These are phyloP conservation scores for Aspergillus aculeatinus DNA, from an alignment of 2,329 filamentous ascomycete species.

Conservation along the genomic window DNA sequence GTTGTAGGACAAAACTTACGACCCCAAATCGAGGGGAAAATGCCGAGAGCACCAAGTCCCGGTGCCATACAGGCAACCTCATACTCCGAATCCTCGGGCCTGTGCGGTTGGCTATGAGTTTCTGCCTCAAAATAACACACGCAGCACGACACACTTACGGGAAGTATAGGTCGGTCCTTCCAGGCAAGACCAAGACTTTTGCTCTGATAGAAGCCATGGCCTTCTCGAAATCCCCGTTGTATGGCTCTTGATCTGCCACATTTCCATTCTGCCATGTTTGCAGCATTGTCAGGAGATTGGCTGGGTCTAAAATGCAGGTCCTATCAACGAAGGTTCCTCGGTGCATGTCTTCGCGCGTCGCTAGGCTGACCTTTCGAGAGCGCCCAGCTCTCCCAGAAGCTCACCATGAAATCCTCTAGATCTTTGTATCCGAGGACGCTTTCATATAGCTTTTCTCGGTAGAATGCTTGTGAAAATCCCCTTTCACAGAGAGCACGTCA, in stretches of 20 bases:
- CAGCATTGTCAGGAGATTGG: constrained; percentile 73
- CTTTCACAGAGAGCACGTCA: constrained; percentile 29
- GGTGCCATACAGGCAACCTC: constrained; percentile 65
- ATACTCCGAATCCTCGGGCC: constrained; percentile 72
- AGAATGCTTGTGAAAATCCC: constrained; percentile 79
- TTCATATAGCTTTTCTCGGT: constrained; percentile 69
- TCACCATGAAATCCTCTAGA: constrained; percentile 71
- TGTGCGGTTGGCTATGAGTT: constrained; percentile 29
- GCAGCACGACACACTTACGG: constrained; percentile 50
- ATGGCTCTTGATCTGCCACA: constrained; percentile 66
- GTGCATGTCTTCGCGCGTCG: not conserved
- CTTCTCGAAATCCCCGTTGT: constrained; percentile 64
- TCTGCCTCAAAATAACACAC: not conserved
- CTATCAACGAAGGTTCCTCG: not conserved
- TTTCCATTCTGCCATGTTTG: constrained; percentile 77
- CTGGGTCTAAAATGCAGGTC: constrained; percentile 54
- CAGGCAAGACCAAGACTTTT: constrained; percentile 68
- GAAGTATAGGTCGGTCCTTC: constrained; percentile 77
- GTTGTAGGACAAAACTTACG: constrained; percentile 45
- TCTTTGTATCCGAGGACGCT: constrained; percentile 63
- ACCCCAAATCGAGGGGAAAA: constrained; percentile 65
- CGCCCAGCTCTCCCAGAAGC: constrained; percentile 76
- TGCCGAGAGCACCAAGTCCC: constrained; percentile 55
- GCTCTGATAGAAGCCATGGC: constrained; percentile 70
- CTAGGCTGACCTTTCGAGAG: constrained; percentile 57